Evolutionary conservation across 2,329 filamentous ascomycete genomes (phyloP).

Genomic region (Aspergillus spinulosporus): DNA sequence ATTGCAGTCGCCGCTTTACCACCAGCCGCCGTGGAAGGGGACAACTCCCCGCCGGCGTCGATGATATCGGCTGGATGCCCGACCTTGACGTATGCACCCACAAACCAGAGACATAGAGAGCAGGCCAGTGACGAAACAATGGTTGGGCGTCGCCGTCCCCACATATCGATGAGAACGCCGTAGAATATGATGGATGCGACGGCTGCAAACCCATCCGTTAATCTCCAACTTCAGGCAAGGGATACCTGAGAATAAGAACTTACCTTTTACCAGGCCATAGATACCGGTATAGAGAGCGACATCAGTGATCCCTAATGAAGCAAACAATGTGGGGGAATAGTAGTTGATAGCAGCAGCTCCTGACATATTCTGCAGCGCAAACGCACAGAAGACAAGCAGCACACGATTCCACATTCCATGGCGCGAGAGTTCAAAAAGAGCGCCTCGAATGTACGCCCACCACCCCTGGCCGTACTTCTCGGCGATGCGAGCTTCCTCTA

Average conservation of each 20-base stretch:
- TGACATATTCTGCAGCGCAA: conserved; percentile 24
- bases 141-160: conserved; percentile 20
- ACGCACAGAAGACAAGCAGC: conserved; percentile 42
- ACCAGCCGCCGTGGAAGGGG: conserved; percentile 19
- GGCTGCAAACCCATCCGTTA: neutral
- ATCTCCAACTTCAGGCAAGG: too few species aligned
- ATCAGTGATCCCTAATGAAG: conserved; percentile 22
- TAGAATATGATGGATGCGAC: conserved; percentile 25
- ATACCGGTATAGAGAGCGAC: conserved; percentile 24
- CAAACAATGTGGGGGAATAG: conserved; percentile 24
- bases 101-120: conserved; percentile 22
- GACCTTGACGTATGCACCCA: conserved; percentile 24
- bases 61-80: conserved; percentile 20
- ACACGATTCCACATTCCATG: conserved; percentile 45
- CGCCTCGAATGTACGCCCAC: conserved; percentile 27
- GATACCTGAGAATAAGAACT: neutral
- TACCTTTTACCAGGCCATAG: conserved; percentile 24
- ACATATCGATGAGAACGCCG: conserved; percentile 21
- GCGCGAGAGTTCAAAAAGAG: conserved; percentile 21
- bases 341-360: conserved; percentile 24
- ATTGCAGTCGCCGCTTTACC: conserved; percentile 23
- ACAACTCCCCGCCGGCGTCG: conserved; percentile 12
- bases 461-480: conserved; percentile 25
- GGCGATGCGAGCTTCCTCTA: conserved; percentile 17
- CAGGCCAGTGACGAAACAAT: conserved; percentile 24